Conservation (phyloP, 176 grass and related monocot species). For the Avena sativa region DNA sequence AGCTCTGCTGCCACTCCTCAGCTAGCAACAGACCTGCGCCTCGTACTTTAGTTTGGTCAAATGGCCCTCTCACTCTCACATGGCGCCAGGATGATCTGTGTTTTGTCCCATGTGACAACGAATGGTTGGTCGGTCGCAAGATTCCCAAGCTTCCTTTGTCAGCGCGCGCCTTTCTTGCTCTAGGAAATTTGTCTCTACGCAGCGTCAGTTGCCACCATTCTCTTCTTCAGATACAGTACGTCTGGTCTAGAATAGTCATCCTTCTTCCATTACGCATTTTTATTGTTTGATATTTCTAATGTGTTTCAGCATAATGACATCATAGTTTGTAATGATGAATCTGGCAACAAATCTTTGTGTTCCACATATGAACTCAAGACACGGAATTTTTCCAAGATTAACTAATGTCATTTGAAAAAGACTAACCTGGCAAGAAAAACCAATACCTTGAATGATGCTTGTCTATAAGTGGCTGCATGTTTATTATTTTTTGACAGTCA, state of each 20-base stretch:
- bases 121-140: slow-evolving; percentile 18
- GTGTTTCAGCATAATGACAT: background rate
- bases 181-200: background rate
- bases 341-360: too few relatives aligned
- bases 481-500: too few relatives aligned
- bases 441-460: too few relatives aligned
- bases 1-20: too few relatives aligned
- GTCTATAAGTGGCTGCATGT: too few relatives aligned
- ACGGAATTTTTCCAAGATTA: too few relatives aligned
- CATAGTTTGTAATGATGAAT: too few relatives aligned
- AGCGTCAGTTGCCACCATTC: background rate
- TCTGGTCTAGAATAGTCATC: background rate
- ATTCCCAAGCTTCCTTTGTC: background rate
- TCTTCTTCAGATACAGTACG: background rate
- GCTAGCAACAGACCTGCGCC: background rate
- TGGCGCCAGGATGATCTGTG: slow-evolving; percentile 16
- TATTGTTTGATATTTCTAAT: background rate
- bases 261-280: background rate
- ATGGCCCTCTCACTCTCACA: slow-evolving; percentile 34
- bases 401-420: too few relatives aligned
- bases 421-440: too few relatives aligned
- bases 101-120: slow-evolving; percentile 20
- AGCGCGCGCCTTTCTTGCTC: background rate
- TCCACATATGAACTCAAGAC: too few relatives aligned
- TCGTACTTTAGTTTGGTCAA: slow-evolving; percentile 33